phyloP scores from a whole-genome alignment of 352 stramenopile species.

The Phytopythium oedochilum region DNA sequence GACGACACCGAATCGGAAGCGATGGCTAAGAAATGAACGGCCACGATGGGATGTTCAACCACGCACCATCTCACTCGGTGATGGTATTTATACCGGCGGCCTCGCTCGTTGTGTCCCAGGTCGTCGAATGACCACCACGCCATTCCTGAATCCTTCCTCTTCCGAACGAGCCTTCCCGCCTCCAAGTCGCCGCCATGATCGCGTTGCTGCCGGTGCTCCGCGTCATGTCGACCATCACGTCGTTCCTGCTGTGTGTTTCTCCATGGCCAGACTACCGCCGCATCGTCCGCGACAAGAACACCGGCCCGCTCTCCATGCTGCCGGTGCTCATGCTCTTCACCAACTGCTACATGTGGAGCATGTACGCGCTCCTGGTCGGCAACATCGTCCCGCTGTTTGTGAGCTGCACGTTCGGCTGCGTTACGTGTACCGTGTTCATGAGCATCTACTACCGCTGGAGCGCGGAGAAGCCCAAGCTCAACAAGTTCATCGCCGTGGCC shows the following conservation, averaged over 20 bases:
- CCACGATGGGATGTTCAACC: too few species aligned
- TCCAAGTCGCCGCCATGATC: too few species aligned
- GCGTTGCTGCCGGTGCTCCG: slow-evolving; percentile 7
- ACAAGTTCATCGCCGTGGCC: too few species aligned
- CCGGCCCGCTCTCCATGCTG: slow-evolving; percentile 25
- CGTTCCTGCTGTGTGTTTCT: slow-evolving; percentile 27
- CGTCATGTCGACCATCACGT: slow-evolving; percentile 25
- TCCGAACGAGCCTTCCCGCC: too few species aligned
- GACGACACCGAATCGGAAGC: too few species aligned
- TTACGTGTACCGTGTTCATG: slow-evolving; percentile 19
- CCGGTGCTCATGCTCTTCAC: slow-evolving; percentile 32
- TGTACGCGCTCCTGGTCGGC: slow-evolving; percentile 32
- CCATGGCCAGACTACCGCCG: slow-evolving; percentile 30
- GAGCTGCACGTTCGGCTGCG: slow-evolving; percentile 21
- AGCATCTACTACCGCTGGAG: slow-evolving; percentile 20
- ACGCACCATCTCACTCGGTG: too few species aligned
- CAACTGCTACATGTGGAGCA: slow-evolving; percentile 33
- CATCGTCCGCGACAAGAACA: slow-evolving; percentile 29
- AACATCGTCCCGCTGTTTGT: slow-evolving; percentile 28
- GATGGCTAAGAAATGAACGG: too few species aligned
- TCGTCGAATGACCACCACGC: too few species aligned
- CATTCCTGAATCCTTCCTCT: too few species aligned
- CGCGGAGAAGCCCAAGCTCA: too few species aligned
- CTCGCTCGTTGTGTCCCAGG: too few species aligned
- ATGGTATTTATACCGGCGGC: too few species aligned